These are phyloP conservation scores for Cryptococcus hybrid DNA, from an alignment of 1,284 basidiomycete species.

Conservation along the genomic window DNA sequence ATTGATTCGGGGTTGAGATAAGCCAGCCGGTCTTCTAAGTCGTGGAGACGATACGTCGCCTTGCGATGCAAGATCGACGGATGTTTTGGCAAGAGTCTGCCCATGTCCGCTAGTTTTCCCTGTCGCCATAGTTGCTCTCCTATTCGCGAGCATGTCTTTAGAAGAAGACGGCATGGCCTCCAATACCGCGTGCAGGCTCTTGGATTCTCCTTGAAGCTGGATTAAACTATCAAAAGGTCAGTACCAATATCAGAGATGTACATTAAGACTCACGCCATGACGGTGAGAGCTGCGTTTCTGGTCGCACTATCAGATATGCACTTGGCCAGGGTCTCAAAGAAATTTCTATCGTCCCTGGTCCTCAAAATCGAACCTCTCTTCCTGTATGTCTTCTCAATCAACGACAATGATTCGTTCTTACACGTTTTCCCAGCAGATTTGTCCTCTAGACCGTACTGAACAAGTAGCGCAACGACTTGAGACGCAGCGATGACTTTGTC, in stretches of 20 bases:
- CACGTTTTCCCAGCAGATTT: constrained; percentile 45
- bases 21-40: constrained; percentile 2
- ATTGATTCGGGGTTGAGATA: constrained; percentile 1
- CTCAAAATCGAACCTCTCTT: constrained; percentile 43
- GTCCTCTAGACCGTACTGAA: constrained; percentile 62
- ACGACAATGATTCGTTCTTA: constrained; percentile 42
- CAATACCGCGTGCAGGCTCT: constrained; percentile 34
- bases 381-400: constrained; percentile 46
- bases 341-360: constrained; percentile 37
- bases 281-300: constrained; percentile 42
- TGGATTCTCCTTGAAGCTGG: constrained; percentile 41
- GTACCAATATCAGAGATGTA: background rate
- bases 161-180: constrained; percentile 34
- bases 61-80: constrained; percentile 8
- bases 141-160: constrained; percentile 49
- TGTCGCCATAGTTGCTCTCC: constrained; percentile 37
- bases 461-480: constrained; percentile 72
- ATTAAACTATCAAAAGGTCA: constrained; percentile 27
- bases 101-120: constrained; percentile 23
- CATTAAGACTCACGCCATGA: constrained; percentile 44
- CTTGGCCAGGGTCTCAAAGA: constrained; percentile 55
- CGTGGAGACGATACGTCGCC: background rate
- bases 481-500: constrained; percentile 50
- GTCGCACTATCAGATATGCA: constrained; percentile 55
- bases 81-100: constrained; percentile 15